Conservation (phyloP, 225 moss, liverwort and hornwort species). For the Marchantia polymorpha region DNA sequence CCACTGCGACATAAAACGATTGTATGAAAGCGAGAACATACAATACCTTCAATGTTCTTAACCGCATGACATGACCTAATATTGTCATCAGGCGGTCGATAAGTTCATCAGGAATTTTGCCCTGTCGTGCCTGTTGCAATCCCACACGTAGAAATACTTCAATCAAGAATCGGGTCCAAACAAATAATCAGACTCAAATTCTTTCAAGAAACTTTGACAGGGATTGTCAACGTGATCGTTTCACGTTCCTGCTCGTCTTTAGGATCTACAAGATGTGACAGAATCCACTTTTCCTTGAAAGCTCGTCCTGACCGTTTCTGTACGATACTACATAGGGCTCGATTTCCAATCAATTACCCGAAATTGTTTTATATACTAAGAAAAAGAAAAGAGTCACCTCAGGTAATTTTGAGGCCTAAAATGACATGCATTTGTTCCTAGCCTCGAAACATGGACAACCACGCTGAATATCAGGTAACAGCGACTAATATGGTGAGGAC, state of each 20-base stretch:
- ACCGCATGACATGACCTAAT: constrained; percentile 92
- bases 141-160: not conserved
- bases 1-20: not conserved
- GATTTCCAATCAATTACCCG: too few species aligned
- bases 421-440: too few species aligned
- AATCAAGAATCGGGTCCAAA: not conserved
- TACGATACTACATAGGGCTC: too few species aligned
- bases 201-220: too few species aligned
- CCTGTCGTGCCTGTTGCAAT: constrained; percentile 84
- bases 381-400: not conserved
- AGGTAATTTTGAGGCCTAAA: not conserved
- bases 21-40: too few species aligned
- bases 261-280: too few species aligned
- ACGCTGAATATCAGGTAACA: not conserved
- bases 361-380: too few species aligned
- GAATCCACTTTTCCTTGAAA: too few species aligned
- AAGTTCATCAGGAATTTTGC: constrained; percentile 91
- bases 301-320: too few species aligned
- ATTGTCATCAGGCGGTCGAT: constrained; percentile 92
- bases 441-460: not conserved
- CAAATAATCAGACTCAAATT: not conserved
- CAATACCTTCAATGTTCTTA: constrained; percentile 83
- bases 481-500: not conserved
- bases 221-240: too few species aligned
- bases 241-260: too few species aligned